phyloP scores from a whole-genome alignment of 2,329 filamentous ascomycete genomes.

The Scedosporium boydii region DNA sequence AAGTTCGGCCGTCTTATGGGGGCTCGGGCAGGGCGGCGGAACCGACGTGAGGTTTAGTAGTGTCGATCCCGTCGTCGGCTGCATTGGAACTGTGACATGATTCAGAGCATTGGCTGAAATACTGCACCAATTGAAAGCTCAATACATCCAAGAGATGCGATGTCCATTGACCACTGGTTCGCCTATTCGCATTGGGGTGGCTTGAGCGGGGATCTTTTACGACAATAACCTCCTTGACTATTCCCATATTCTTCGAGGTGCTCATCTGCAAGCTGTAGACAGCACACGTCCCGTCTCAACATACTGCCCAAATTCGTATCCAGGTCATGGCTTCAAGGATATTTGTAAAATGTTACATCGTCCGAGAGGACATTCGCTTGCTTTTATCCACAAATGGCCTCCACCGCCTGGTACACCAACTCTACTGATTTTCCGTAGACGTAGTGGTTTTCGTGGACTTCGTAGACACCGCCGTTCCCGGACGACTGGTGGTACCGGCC shows the following conservation, averaged over 20 bases:
- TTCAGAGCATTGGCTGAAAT: background rate
- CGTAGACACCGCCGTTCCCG: constrained; percentile 8
- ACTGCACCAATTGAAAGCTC: background rate
- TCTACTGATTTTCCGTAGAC: background rate
- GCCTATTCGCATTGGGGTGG: no score
- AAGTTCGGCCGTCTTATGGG: background rate
- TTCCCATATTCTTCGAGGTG: no score
- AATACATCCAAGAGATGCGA: background rate
- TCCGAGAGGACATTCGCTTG: no score
- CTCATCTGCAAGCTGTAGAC: no score
- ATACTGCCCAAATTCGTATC: no score
- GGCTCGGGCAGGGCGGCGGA: background rate
- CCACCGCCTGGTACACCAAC: background rate
- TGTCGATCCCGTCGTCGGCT: background rate
- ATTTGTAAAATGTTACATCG: no score
- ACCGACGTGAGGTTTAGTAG: background rate
- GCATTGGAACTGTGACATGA: background rate
- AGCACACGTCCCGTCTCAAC: no score
- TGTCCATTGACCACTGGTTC: background rate
- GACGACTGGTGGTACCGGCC: constrained; percentile 15
- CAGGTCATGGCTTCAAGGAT: no score
- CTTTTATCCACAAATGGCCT: background rate
- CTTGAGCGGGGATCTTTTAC: no score
- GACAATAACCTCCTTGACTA: no score
- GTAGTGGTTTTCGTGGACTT: constrained; percentile 1